phyloP scores from a whole-genome alignment of 306 rosid species.

The Vigna radiata region DNA sequence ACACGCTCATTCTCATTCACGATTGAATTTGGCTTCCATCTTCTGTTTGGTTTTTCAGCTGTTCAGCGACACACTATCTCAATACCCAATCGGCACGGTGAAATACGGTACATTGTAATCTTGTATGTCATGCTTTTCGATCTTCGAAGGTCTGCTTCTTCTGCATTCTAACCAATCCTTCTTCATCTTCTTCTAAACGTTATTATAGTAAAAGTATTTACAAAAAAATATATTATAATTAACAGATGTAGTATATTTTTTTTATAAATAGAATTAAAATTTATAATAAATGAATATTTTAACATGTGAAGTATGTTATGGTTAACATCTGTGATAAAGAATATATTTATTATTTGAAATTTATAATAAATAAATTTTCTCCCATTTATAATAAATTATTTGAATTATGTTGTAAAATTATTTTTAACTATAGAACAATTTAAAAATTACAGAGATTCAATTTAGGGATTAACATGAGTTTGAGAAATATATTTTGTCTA shows the following conservation, averaged over 20 bases:
- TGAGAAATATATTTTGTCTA: not conserved
- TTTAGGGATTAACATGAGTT: not conserved
- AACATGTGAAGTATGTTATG: not conserved
- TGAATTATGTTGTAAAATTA: not conserved
- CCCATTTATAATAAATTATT: not conserved
- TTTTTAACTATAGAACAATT: not conserved
- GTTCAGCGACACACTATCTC: conserved; percentile 53
- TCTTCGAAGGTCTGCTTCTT: conserved; percentile 61
- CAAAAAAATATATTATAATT: no score
- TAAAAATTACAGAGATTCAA: no score
- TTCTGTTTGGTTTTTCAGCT: conserved; percentile 48
- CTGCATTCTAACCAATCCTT: not conserved
- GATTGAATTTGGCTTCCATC: not conserved
- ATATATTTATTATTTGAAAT: not conserved
- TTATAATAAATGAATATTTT: not conserved
- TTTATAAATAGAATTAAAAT: no score
- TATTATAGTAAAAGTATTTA: no score
- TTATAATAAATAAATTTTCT: not conserved
- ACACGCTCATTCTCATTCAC: not conserved
- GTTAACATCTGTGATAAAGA: no score
- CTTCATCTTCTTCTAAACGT: no score
- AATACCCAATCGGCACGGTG: conserved; percentile 65
- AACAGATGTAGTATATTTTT: no score
- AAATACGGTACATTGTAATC: conserved; percentile 64
- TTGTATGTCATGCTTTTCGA: conserved; percentile 73